Evolutionary conservation across 495 filamentous ascomycete species (phyloP), one percentile per base, ranked within the genome.

Genomic region (Penicillium flavigenum): DNA sequence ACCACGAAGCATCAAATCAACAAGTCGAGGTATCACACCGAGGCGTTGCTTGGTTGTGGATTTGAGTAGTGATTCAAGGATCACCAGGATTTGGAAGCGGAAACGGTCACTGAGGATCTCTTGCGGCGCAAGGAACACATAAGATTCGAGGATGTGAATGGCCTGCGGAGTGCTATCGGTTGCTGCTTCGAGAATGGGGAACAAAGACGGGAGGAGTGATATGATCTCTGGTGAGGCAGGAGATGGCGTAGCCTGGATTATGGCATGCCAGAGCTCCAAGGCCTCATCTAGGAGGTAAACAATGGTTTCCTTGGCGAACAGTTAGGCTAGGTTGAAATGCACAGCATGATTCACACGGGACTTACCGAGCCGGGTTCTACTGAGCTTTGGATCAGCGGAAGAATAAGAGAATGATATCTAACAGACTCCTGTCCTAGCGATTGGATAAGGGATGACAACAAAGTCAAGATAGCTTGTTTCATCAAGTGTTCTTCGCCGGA

Each of bases 281-380:
- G 91, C 89, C 63, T 98, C 94, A 56, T 98, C 94, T 11, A 96
- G 80, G 8, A 98, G 85, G 64, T 96, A 94, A 7, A 95, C 68
- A 59, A 89, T 84, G 29, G 87, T 84, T 31, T 92, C 83, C 81
- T 84, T 32, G 46, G 26, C 10, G n/a, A 3, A 32, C 12, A 12
- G 49, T 41, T 49, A 52, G 45, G 29, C n/a, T 20, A 24, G 16
- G 27, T 0, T 14, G 34, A 7, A 6, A 12, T 22, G 36, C 1
- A 19, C 11, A 27, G 56, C 39, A n/a, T 42, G 8, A 10, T 52
- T 20, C 4, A 12, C 44, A 50, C 39, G 26, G 27, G n/a, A 69
- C 79, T 57, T 65, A 84, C 84, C 5, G 90, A 92, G n/a, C 82
- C 83, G 4, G 88, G 85, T 57, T 92, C 84, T 47, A 92, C 83